Base-by-base conservation (phyloP, 1,284 basidiomycete species). In the Ganoderma resinaceum region DNA sequence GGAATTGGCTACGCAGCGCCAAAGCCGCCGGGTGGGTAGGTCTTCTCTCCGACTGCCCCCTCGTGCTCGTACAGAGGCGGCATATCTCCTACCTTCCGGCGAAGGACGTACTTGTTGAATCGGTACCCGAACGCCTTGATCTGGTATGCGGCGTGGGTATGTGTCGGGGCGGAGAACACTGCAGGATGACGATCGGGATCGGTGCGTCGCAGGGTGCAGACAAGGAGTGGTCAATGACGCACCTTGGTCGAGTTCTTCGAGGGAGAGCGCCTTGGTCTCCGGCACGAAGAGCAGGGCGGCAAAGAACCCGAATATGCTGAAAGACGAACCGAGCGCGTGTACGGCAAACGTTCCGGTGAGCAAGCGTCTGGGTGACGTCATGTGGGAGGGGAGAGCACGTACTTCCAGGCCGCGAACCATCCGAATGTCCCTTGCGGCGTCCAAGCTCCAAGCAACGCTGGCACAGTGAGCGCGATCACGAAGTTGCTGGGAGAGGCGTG, bases 261-360 rank as follows among this genome's bases (percentile, higher is more conserved):
- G 84, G 0, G 91, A 90, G 65, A 89, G 84, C 0, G 87, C 85
- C 80, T 93, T 94, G 26, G 93, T 95, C 82, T 95, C 92, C 23
- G 91, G 91, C 7, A 92, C 83, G 69, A 91, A 89, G n/a, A 88
- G 76, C n/a, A 89, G 80, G 59, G 88, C 81, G 18, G 85, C 81
- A 38, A 88, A 58, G 75, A 84, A 87, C 0, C 84, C 82, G 53
- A 87, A 63, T 18, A 84, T 74, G 70, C 80, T 66, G 14, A 12
- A 29, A 8, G 31, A 16, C 23, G 35, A 23, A 18, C 23, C 7
- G 8, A 23, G 23, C 23, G 46, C 46, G 23, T 23, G n/a, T 49
- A 46, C 23, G n/a, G 46, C 2, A 43, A 5, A 3, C 20, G 43
- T 12, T 5, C 12, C 23, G 23, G 23, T 52, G 11, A 26, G 23